Evolutionary conservation across 2,329 filamentous ascomycete genomes (phyloP), one percentile per base, ranked within the genome.

Genomic region (Lachnellula subtilissima): DNA sequence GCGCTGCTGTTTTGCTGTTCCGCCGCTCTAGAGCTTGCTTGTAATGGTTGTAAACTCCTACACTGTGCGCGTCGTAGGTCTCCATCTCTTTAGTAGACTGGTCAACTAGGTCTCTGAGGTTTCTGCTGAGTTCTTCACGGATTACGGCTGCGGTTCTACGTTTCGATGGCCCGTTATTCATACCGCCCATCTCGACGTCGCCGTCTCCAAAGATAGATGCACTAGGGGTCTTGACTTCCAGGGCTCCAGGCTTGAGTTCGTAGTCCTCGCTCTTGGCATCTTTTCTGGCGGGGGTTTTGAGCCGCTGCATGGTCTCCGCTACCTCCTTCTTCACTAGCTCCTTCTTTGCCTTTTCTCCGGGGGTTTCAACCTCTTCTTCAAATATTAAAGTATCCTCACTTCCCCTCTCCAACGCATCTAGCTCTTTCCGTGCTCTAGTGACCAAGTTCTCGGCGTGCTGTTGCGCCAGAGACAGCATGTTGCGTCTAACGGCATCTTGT

Each of bases 271-370:
- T 32, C 23, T 53, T 62, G 12, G 61, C 58, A 48, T 66, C 60
- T 17, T 66, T 53, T 25, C 63, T 63, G n/a, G 70, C 63, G 48
- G 68, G 62, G 37, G 69, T 64, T 48, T 71, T 71, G 36, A 74
- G 57, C n/a, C 67, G 64, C 58, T 70, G 61, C 49, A 76, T 70
- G 58, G 73, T 71, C 17, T 68, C 65, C 64, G 75, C 76, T 55
- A 78, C 74, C 5, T 72, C 73, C 52, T 72, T 36, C 35, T 50
- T 48, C 47, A 32, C n/a, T 15, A 35, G 47, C 15, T 25, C 46
- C 49, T 36, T 40, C 48, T 23, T 50, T n/a, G 37, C 28, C 15
- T 46, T 53, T 37, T 19, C 35, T 17, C n/a, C 43, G 23, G 14
- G 25, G 23, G 23, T 14, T 7, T 48, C 43, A 6, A 48, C 45